phyloP scores from a whole-genome alignment of 371 early-diverging fungal genomes.

The Apophysomyces variabilis region DNA sequence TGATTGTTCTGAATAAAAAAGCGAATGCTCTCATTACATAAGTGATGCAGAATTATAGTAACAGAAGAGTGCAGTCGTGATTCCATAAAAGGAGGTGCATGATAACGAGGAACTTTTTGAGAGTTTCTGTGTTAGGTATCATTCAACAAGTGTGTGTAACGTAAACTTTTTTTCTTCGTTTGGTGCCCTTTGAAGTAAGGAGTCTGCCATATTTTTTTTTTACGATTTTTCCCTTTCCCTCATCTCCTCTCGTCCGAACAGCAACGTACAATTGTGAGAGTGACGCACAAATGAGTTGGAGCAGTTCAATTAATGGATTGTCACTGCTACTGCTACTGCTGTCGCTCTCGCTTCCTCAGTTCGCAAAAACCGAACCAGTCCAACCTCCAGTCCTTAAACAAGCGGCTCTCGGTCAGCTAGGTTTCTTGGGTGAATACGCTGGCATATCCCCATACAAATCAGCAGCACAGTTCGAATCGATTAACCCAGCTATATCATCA shows the following conservation, averaged over 20 bases:
- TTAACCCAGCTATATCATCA: conserved; percentile 18
- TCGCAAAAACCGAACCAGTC: conserved; percentile 9
- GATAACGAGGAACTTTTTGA: too few species aligned
- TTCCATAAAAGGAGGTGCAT: too few species aligned
- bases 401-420: conserved; percentile 34
- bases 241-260: conserved; percentile 10
- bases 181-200: too few species aligned
- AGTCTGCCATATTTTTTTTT: background rate
- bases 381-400: conserved; percentile 18
- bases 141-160: too few species aligned
- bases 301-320: conserved; percentile 3
- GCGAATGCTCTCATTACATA: too few species aligned
- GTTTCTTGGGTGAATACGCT: conserved; percentile 44
- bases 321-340: conserved; percentile 2
- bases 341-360: conserved; percentile 9
- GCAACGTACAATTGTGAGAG: conserved; percentile 3
- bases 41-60: too few species aligned
- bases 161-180: too few species aligned
- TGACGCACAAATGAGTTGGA: conserved; percentile 9
- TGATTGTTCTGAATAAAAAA: too few species aligned
- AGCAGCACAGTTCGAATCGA: conserved; percentile 28
- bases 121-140: too few species aligned
- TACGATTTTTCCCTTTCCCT: conserved; percentile 18
- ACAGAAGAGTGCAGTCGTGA: too few species aligned
- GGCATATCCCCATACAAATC: conserved; percentile 36